Percentiles rank a stretch among this genome's conserved stretches.
phyloP scores from a whole-genome alignment of 2,329 filamentous ascomycete genomes.

The Alternaria ethzedia region DNA sequence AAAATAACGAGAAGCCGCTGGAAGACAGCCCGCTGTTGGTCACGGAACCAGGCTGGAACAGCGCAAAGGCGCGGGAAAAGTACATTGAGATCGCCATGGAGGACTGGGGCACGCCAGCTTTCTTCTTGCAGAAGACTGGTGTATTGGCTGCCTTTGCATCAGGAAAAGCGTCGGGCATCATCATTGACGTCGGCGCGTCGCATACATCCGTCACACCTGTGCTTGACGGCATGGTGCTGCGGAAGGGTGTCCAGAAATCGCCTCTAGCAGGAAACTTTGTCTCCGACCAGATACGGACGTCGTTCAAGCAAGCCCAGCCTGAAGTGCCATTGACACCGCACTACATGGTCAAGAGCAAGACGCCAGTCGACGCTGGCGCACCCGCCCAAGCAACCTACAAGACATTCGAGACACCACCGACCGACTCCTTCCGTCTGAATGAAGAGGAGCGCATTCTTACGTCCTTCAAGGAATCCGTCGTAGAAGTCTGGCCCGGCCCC shows the following conservation, averaged over 20 bases:
- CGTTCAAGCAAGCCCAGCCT: slow-evolving; percentile 72
- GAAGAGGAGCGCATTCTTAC: slow-evolving; percentile 93
- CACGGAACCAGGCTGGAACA: slow-evolving; percentile 94
- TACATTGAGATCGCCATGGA: slow-evolving; percentile 97
- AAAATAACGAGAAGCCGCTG: slow-evolving; percentile 73
- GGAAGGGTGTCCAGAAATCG: slow-evolving; percentile 83
- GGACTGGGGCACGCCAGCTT: slow-evolving; percentile 92
- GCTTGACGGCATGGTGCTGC: slow-evolving; percentile 92
- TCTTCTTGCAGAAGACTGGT: slow-evolving; percentile 88
- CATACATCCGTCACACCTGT: slow-evolving; percentile 89
- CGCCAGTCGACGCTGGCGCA: slow-evolving; percentile 82
- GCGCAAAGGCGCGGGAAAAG: slow-evolving; percentile 86
- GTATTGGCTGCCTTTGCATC: slow-evolving; percentile 91
- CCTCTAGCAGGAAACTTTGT: slow-evolving; percentile 88
- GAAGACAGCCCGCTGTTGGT: slow-evolving; percentile 90
- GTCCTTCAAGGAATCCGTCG: slow-evolving; percentile 97
- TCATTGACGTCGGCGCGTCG: slow-evolving; percentile 89
- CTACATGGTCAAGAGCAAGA: slow-evolving; percentile 87
- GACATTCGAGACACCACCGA: slow-evolving; percentile 67
- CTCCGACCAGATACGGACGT: slow-evolving; percentile 81
- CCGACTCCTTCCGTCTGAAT: slow-evolving; percentile 76
- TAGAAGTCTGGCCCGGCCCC: slow-evolving; percentile 89
- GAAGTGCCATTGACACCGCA: slow-evolving; percentile 81
- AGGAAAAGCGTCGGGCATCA: slow-evolving; percentile 90
- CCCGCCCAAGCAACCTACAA: slow-evolving; percentile 78